Evolutionary conservation across 2,329 filamentous ascomycete species (phyloP).

Genomic region (Diaporthe amygdali): DNA sequence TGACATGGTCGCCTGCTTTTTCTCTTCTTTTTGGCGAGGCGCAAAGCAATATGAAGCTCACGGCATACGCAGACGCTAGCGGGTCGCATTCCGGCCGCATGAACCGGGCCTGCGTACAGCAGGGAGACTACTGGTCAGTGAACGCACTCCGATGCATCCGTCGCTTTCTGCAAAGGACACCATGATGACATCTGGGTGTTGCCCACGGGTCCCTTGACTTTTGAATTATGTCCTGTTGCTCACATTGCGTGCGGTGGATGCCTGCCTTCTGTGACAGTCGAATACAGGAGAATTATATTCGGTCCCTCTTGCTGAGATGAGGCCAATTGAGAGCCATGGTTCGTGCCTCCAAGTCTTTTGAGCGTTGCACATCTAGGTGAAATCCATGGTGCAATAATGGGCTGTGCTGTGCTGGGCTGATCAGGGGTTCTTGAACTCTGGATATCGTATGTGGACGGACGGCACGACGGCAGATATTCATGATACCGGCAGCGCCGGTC

Average conservation of each 20-base stretch:
- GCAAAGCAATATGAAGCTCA: background rate
- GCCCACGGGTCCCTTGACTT: background rate
- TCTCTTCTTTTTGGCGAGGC: too few relatives aligned
- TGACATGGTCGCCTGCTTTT: background rate
- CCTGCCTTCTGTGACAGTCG: background rate
- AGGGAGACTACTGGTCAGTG: background rate
- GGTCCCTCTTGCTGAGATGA: background rate
- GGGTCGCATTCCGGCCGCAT: background rate
- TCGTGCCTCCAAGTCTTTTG: background rate
- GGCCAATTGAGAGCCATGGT: background rate
- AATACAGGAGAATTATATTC: background rate
- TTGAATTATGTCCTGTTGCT: background rate
- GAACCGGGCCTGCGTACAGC: background rate
- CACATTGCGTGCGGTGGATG: background rate
- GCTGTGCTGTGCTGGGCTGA: background rate
- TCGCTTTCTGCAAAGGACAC: background rate
- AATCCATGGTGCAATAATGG: background rate
- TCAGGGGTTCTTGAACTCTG: background rate
- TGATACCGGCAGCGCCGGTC: constrained; percentile 7
- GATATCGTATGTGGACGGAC: background rate
- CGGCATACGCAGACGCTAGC: background rate
- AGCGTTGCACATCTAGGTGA: background rate
- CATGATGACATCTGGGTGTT: background rate
- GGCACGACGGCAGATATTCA: background rate
- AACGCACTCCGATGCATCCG: background rate